Evolutionary conservation across 2,329 filamentous ascomycete species (phyloP).

Genomic region (Penicillium sp.): DNA sequence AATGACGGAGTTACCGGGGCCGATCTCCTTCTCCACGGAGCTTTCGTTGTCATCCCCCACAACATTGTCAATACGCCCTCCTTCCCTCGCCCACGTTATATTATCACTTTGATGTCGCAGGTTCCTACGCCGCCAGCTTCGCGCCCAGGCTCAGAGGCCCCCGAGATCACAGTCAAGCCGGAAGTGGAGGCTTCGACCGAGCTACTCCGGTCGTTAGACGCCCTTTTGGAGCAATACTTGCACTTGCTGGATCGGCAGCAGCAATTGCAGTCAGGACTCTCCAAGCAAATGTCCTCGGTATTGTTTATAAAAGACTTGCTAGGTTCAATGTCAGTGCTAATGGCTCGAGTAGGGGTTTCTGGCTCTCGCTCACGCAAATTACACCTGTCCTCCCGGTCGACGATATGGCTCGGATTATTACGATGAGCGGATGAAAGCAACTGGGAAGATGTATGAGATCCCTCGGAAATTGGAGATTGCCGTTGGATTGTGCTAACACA

Average conservation of each 20-base stretch:
- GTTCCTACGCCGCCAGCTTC: slow-evolving; percentile 35
- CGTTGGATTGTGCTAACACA: slow-evolving; percentile 2
- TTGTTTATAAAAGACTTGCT: no score
- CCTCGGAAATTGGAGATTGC: neutral
- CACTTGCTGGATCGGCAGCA: slow-evolving; percentile 42
- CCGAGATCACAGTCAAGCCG: slow-evolving; percentile 17
- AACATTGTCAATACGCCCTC: neutral
- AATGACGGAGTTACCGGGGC: slow-evolving; percentile 38
- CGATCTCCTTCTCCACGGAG: slow-evolving; percentile 17
- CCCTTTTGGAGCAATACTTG: slow-evolving; percentile 41
- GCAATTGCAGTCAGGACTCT: slow-evolving; percentile 35
- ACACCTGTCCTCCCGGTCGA: slow-evolving; percentile 41
- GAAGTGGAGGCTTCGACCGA: slow-evolving; percentile 19
- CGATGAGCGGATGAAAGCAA: slow-evolving; percentile 48
- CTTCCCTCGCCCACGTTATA: neutral
- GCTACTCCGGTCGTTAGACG: slow-evolving; percentile 35
- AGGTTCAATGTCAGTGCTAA: no score
- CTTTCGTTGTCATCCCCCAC: neutral
- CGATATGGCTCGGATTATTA: slow-evolving; percentile 47
- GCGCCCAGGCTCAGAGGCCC: slow-evolving; percentile 26
- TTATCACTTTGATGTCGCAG: slow-evolving; percentile 25
- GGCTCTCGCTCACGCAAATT: slow-evolving; percentile 46
- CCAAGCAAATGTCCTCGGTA: slow-evolving; percentile 39
- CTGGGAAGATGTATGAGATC: slow-evolving; percentile 37
- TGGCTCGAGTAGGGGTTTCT: slow-evolving; percentile 41